Evolutionary conservation across 257 asterid species (phyloP), one percentile per base, ranked within the genome.

Genomic region (Paulownia fortunei): DNA sequence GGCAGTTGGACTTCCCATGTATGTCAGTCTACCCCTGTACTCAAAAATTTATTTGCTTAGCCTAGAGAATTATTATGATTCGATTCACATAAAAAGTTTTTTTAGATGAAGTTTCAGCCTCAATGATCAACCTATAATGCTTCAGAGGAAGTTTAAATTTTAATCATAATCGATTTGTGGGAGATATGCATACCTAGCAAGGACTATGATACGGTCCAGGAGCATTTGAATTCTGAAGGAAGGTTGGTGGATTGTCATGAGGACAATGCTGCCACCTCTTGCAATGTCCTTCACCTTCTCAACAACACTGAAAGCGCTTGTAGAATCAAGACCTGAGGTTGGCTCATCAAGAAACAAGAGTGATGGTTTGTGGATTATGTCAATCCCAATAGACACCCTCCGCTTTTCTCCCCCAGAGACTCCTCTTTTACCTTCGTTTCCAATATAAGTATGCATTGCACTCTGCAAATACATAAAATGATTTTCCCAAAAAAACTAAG

Each of bases 211-310:
- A 1, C 89, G 82, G 68, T 93, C 98, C 3, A 93, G 88, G 34
- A 93, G 94, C 93, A 86, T 80, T 77, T 93, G 98, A 63, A 93
- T 91, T 77, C 98, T 77, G 81, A 76, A 93, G 37, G 98, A 88
- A 82, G 98, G 98, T 72, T 91, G 98, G 80, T 93, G 98, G 67
- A 93, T 90, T 23, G 98, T 91, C 96, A 93, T 85, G 54, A 93
- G 89, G 23, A 91, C 96, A 8, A 91, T 85, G 83, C 98, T 91
- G 3, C 97, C 98, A 41, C 96, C 84, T 75, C 65, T 63, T 1
- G 97, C 96, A 23, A 93, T 93, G 68, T 93, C 97, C 77, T 90
- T 87, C 15, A 93, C 98, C 86, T 93, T 93, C 65, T 93, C 98
- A 0, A 90, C 94, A 2, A 91, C 96, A 27, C 98, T 91, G 67